Evolutionary conservation across 495 filamentous ascomycete genomes (phyloP), one percentile per base, ranked within the genome.

Genomic region (Xylaria acuta): DNA sequence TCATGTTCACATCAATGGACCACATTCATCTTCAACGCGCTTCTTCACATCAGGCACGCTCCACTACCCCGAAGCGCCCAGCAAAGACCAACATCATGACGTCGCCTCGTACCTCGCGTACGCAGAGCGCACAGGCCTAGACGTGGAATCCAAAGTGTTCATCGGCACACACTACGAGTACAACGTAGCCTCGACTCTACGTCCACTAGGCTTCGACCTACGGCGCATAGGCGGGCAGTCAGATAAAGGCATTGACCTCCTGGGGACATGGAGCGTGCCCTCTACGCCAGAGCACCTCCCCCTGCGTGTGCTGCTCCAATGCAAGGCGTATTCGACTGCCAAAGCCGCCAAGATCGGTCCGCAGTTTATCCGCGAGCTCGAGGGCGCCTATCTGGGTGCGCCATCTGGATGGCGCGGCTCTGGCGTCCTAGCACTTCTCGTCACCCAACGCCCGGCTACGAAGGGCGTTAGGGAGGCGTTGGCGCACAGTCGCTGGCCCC

Each of bases 211-310:
- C 49, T 92, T 98, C 82, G 75, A 77, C 38, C 87, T 98, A 5
- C 83, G 85, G 58, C 91, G 93, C 56, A 87, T 91, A 20, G 96
- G 96, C 73, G 92, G 92, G 47, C 84, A 83, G 36, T 88, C 88
- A 20, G 95, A 98, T 81, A 84, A 82, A 63, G 95, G 95, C 41
- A 92, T 97, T 77, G 95, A 98, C 79, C 87, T 98, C 0, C 82
- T 94, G 3, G 95, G 94, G 30, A 88, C 88, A 22, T 98, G 95
- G 95, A 80, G 84, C 16, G 80, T 94, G 8, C 90, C 90, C 12
- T 81, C 84, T 5, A 47, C 77, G 71, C 56, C 75, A 77, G 64
- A 80, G 64, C 18, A 56, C 38, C 14, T 64, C 0, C 85, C 89
- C 0, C 70, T 96, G 5, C 87, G 86, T 64, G 88, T 94, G 1